Conservation (phyloP, 1,139 yeast species). For the Candida mesenterica region DNA sequence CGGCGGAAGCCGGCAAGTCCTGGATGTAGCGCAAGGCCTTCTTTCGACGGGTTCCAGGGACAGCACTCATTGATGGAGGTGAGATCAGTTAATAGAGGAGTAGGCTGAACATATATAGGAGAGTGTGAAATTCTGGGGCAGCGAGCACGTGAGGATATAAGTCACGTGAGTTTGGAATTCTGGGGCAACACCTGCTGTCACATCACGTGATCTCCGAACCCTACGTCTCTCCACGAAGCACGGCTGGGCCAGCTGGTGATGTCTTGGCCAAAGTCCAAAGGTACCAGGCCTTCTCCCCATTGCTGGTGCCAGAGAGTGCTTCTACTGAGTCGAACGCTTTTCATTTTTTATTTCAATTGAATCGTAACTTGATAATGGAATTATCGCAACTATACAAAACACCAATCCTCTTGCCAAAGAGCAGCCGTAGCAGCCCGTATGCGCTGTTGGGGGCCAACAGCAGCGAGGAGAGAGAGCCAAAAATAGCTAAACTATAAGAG, state of each 20-base stretch:
- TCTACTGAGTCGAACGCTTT: conserved; percentile 1
- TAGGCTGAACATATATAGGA: not conserved
- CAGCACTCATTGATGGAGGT: conserved; percentile 1
- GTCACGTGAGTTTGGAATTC: too few relatives aligned
- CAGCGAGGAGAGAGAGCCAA: conserved; percentile 3
- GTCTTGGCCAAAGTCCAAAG: too few relatives aligned
- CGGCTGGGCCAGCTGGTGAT: too few relatives aligned
- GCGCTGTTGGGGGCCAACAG: too few relatives aligned
- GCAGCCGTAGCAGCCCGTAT: too few relatives aligned
- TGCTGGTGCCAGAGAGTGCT: too few relatives aligned
- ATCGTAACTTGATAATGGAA: conserved; percentile 1
- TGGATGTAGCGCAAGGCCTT: conserved; percentile 9
- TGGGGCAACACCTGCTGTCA: too few relatives aligned
- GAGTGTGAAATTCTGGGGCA: too few relatives aligned
- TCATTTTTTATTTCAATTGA: conserved; percentile 3
- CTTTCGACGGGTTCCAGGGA: conserved; percentile 1
- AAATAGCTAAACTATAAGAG: conserved; percentile 3
- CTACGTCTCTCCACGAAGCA: too few relatives aligned
- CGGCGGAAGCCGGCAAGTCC: conserved; percentile 27
- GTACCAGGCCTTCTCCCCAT: too few relatives aligned
- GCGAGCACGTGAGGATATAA: too few relatives aligned
- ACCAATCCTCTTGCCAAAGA: conserved; percentile 1
- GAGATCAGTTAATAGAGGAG: not conserved
- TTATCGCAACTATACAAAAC: conserved; percentile 3
- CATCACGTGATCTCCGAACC: too few relatives aligned